These are phyloP conservation scores for Sequoia sempervirens DNA, from an alignment of 75 land plant species.

Conservation along the genomic window DNA sequence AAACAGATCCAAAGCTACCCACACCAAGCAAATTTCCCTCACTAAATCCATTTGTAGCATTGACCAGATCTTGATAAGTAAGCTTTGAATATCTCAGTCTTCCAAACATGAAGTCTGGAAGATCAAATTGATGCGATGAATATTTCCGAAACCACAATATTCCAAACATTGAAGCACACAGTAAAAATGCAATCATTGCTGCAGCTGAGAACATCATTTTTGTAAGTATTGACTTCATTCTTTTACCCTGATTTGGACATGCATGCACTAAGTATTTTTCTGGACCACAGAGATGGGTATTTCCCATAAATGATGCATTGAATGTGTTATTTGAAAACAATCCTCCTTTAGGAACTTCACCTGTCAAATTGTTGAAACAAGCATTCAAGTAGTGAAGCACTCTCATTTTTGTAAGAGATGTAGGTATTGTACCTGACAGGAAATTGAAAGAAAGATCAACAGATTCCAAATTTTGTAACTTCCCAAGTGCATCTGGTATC, in stretches of 20 bases:
- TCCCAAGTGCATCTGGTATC: constrained; percentile 32
- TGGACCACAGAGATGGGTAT: neutral
- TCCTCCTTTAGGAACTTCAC: neutral
- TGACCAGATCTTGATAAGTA: constrained; percentile 3
- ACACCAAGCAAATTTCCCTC: constrained; percentile 2
- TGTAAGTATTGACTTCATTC: neutral
- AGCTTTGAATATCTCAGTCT: neutral
- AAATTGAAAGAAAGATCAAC: constrained; percentile 53
- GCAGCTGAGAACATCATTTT: neutral
- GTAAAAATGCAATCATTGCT: constrained; percentile 6
- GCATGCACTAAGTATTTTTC: neutral
- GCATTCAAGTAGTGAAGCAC: constrained; percentile 9
- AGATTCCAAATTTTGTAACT: constrained; percentile 32
- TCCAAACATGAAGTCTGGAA: neutral
- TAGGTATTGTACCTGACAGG: constrained; percentile 42
- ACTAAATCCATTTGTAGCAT: constrained; percentile 8
- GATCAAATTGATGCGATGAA: no score
- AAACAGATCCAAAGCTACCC: constrained; percentile 13
- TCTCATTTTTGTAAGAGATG: constrained; percentile 10
- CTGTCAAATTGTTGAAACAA: constrained; percentile 13
- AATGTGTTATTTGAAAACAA: constrained; percentile 6
- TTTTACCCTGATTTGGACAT: neutral
- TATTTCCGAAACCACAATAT: neutral
- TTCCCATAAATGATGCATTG: constrained; percentile 2
- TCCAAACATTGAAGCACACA: neutral